Base-by-base conservation (phyloP, 1,284 basidiomycete genomes). In the Apiotrichum mycotoxinovorans region DNA sequence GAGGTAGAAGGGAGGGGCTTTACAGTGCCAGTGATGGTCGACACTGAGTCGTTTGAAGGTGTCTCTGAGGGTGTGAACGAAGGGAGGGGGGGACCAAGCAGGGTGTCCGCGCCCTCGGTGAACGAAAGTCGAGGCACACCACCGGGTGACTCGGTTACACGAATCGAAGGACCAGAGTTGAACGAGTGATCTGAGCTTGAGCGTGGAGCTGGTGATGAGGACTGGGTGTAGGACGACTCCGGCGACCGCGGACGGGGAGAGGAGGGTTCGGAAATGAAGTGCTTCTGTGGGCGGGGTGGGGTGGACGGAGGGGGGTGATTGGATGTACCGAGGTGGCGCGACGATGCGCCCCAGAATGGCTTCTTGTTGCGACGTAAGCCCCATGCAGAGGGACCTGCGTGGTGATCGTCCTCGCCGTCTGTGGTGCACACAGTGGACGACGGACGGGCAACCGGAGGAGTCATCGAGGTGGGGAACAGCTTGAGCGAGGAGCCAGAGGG, bases 21-120 rank as follows among this genome's bases (percentile, higher is more conserved):
- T 2, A 14, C 1, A 38, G 22, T 42, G 26, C 38, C 44, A 1
- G 63, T 60, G 44, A 68, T 52, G 17, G 67, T 69, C 22, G 57
- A 53, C 5, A 66, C 53, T 15, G 67, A 67, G n/a, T 64, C 63
- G 27, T 56, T 60, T 3, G 66, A 63, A 8, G 64, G 67, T 3
- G 67, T 64, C 3, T 42, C n/a, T 23, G 43, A 17, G n/a, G 45
- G 25, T n/a, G 23, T 20, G 27, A 45, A 42, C 4, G 3, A n/a
- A 18, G 25, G 17, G 5, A 54, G 30, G 2, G 49, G 50, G 3
- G 57, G 54, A 2, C 51, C 56, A 5, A 53, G 50, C 18, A 55
- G 37, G 17, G 20, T 47, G 22, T 49, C 50, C 25, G 42, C 52
- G 18, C n/a, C 26, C 23, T 44, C 41, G 12, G 48, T 22, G 37